phyloP scores from a whole-genome alignment of 2,329 filamentous ascomycete species.

The Epichloe hybrida region DNA sequence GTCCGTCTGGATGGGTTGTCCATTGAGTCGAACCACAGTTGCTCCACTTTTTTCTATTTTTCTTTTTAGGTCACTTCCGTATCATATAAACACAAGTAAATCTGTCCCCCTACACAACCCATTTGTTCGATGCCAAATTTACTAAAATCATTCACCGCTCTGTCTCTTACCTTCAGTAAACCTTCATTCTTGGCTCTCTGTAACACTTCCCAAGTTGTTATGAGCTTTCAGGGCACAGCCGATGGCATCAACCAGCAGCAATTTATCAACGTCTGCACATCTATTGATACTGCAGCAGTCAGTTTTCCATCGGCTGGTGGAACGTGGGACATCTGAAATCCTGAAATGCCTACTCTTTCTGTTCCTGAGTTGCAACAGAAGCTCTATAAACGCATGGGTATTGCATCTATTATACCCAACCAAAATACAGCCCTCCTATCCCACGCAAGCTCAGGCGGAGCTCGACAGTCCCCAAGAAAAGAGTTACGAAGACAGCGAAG shows the following conservation, averaged over 20 bases:
- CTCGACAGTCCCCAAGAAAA: conserved; percentile 32
- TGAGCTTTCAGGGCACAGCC: neutral
- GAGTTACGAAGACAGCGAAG: conserved; percentile 55
- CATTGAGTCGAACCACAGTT: neutral
- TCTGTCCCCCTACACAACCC: too few species aligned
- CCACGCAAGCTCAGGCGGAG: neutral
- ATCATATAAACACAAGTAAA: too few species aligned
- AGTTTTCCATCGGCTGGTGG: neutral
- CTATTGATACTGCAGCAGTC: neutral
- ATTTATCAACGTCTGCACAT: neutral
- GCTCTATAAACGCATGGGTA: conserved; percentile 23
- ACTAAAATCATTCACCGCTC: too few species aligned
- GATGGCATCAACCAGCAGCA: neutral
- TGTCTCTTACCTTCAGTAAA: neutral
- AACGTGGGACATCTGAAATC: neutral
- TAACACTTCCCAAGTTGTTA: neutral
- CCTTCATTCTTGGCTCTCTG: neutral
- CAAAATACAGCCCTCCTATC: neutral
- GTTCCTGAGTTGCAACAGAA: conserved; percentile 23
- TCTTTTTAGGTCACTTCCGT: neutral
- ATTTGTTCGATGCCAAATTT: too few species aligned
- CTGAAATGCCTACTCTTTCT: conserved; percentile 12
- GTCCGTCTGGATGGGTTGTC: neutral
- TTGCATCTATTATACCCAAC: conserved; percentile 9
- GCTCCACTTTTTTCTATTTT: neutral